Conservation (phyloP, 106 monocot species). For the Agapanthus africanus region DNA sequence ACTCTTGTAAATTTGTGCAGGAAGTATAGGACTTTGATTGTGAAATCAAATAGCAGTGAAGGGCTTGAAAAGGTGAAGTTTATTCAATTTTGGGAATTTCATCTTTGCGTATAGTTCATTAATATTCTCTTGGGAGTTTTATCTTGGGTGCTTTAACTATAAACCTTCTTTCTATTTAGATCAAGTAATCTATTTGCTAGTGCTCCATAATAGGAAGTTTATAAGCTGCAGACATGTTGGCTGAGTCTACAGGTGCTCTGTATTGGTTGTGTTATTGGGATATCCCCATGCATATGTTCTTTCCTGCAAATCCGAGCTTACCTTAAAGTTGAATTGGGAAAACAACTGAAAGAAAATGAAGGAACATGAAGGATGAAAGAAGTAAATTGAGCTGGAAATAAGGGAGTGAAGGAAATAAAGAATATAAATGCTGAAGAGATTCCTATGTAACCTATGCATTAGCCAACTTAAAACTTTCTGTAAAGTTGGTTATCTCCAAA, state of each 20-base stretch:
- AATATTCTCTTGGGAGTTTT: neutral
- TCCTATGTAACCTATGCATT: too few species aligned
- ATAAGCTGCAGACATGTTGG: neutral
- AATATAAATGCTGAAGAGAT: neutral
- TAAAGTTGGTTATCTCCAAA: neutral
- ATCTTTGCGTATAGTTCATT: neutral
- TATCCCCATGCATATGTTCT: neutral
- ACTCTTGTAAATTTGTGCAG: constrained; percentile 18
- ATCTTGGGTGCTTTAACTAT: neutral
- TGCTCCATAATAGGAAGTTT: too few species aligned
- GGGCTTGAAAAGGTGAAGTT: constrained; percentile 36
- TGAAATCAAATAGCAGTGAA: constrained; percentile 24
- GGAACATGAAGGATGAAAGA: too few species aligned
- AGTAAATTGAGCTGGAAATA: too few species aligned
- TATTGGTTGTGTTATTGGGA: neutral
- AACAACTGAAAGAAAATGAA: neutral
- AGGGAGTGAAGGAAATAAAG: neutral
- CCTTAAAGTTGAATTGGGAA: neutral
- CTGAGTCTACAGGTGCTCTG: neutral
- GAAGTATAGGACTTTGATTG: constrained; percentile 49
- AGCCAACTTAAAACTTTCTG: neutral
- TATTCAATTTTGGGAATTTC: neutral
- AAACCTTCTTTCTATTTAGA: neutral
- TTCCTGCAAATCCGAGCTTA: neutral
- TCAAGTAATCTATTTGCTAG: neutral